These are phyloP conservation scores for Yamadazyma diospyri DNA, from an alignment of 1,139 yeast genomes.

Conservation along the genomic window DNA sequence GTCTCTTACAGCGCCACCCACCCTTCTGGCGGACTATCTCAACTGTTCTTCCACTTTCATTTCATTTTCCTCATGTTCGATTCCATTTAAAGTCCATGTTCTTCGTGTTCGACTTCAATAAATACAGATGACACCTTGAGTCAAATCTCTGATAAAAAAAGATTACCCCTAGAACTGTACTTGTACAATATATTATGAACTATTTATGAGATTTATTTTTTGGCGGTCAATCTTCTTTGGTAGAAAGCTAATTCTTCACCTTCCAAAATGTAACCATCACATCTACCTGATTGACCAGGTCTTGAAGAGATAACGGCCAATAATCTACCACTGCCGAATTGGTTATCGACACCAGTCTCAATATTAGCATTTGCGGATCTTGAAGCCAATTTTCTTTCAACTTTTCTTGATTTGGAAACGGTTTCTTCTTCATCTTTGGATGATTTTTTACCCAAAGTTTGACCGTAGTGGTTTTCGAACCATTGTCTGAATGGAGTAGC, in stretches of 20 bases:
- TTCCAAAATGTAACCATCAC: conserved; percentile 99
- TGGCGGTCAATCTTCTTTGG: conserved; percentile 98
- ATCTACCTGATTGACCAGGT: conserved; percentile 99
- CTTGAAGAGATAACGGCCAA: conserved; percentile 98
- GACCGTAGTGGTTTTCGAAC: conserved; percentile 98
- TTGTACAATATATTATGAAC: conserved; percentile 7
- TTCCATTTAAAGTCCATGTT: no score
- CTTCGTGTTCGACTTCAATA: no score
- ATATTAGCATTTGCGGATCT: conserved; percentile 83
- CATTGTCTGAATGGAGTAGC: conserved; percentile 99
- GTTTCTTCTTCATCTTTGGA: conserved; percentile 40
- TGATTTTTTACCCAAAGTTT: conserved; percentile 79
- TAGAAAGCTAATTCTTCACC: conserved; percentile 99
- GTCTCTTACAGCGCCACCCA: no score
- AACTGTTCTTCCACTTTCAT: no score
- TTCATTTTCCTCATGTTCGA: no score
- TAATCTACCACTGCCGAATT: conserved; percentile 97
- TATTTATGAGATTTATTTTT: conserved; percentile 61
- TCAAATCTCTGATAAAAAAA: neutral
- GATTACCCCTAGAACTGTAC: neutral
- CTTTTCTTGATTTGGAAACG: conserved; percentile 70
- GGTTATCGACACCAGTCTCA: conserved; percentile 89
- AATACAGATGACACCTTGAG: no score
- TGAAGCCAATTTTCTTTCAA: conserved; percentile 87
- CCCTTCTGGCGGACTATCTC: no score